Conservation (phyloP, 176 grass and related monocot genomes). For the Ananas comosus region DNA sequence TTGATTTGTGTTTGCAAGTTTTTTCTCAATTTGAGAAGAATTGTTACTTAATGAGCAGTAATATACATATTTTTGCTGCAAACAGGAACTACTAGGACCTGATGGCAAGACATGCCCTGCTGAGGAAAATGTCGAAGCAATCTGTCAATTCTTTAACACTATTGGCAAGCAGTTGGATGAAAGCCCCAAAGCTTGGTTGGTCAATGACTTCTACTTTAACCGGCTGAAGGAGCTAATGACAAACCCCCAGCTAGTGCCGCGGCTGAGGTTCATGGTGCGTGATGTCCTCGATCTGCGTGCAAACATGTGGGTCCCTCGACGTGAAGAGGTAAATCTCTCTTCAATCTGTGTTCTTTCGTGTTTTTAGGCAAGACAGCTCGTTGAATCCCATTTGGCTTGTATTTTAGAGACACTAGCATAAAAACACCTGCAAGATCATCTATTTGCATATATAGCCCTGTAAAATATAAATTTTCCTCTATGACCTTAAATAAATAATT, state of each 20-base stretch:
- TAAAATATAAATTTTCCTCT: too few species aligned
- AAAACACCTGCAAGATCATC: too few species aligned
- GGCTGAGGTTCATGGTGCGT: slow-evolving; percentile 69
- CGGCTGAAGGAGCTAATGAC: slow-evolving; percentile 58
- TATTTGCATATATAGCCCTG: too few species aligned
- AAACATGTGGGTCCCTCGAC: slow-evolving; percentile 83
- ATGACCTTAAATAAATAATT: too few species aligned
- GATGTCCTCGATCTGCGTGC: slow-evolving; percentile 65
- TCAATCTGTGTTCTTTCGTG: not conserved
- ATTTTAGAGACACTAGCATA: too few species aligned
- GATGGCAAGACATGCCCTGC: slow-evolving; percentile 68
- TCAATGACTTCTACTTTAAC: slow-evolving; percentile 72
- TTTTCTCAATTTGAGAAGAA: not conserved
- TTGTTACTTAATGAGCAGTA: not conserved
- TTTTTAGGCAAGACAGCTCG: not conserved
- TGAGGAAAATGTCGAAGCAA: slow-evolving; percentile 78
- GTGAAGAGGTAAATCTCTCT: slow-evolving; percentile 46
- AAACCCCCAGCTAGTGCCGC: slow-evolving; percentile 52
- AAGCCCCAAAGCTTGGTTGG: slow-evolving; percentile 50
- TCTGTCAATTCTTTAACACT: slow-evolving; percentile 87
- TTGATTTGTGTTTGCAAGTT: too few species aligned
- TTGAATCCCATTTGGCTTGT: not conserved
- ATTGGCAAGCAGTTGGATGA: slow-evolving; percentile 92
- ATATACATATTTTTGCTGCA: slow-evolving; percentile 4
- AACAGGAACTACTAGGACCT: slow-evolving; percentile 54